These are phyloP conservation scores for Rosa hybrid DNA, from an alignment of 331 rosid genomes.

Conservation along the genomic window DNA sequence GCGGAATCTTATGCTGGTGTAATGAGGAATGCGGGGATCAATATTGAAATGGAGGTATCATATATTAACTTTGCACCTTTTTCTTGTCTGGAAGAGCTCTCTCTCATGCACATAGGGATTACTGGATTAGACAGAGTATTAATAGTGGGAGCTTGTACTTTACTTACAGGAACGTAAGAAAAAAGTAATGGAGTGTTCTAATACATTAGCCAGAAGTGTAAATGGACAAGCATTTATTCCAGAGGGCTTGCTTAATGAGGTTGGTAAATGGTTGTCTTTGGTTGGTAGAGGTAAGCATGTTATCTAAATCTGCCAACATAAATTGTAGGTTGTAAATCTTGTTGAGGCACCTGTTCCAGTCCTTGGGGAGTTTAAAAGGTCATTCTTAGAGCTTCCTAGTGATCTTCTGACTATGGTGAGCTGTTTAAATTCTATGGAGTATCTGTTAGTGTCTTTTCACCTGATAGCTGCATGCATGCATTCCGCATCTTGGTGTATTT, in stretches of 20 bases:
- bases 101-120: neutral
- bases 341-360: slow-evolving; percentile 92
- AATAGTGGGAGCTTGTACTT: neutral
- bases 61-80: neutral
- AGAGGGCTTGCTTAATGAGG: slow-evolving; percentile 84
- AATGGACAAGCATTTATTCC: slow-evolving; percentile 62
- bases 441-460: neutral
- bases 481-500: neutral
- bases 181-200: slow-evolving; percentile 59
- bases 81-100: neutral
- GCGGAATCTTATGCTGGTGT: slow-evolving; percentile 75
- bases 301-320: slow-evolving; percentile 7
- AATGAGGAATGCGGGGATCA: slow-evolving; percentile 58
- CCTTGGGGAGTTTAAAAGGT: slow-evolving; percentile 77
- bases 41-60: slow-evolving; percentile 66
- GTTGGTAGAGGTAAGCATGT: slow-evolving; percentile 8
- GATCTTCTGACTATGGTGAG: slow-evolving; percentile 93
- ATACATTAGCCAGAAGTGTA: slow-evolving; percentile 67
- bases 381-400: slow-evolving; percentile 91
- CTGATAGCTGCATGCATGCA: neutral
- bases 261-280: slow-evolving; percentile 29
- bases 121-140: neutral
- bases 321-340: slow-evolving; percentile 80
- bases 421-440: slow-evolving; percentile 12
- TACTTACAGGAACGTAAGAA: slow-evolving; percentile 66